These are phyloP conservation scores for Teunomyces tritomae DNA, from an alignment of 805 yeast species.

Conservation along the genomic window DNA sequence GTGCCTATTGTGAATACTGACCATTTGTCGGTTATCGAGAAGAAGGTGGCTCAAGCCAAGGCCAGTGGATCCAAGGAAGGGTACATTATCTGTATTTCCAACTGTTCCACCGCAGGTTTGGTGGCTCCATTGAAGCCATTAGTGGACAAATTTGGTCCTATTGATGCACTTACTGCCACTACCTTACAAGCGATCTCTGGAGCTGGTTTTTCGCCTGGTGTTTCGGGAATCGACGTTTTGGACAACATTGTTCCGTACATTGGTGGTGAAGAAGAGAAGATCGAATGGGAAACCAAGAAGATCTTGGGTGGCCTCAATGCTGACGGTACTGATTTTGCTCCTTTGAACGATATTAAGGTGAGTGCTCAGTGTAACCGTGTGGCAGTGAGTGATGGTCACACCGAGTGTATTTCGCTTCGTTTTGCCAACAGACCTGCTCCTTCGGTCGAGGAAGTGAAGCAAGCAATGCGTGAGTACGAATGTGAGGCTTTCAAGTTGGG, in stretches of 20 bases:
- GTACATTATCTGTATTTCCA: slow-evolving; percentile 89
- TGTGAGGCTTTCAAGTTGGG: slow-evolving; percentile 80
- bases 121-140: slow-evolving; percentile 97
- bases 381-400: slow-evolving; percentile 96
- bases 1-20: slow-evolving; percentile 95
- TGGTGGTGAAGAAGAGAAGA: slow-evolving; percentile 96
- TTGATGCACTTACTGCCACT: slow-evolving; percentile 80
- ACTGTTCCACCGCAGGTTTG: slow-evolving; percentile 97
- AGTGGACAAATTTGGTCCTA: slow-evolving; percentile 85
- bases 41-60: slow-evolving; percentile 53
- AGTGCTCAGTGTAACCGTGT: slow-evolving; percentile 97
- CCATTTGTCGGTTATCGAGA: slow-evolving; percentile 72
- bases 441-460: slow-evolving; percentile 73
- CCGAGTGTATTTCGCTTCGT: slow-evolving; percentile 86
- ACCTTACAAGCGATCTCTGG: slow-evolving; percentile 98
- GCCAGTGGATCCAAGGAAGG: slow-evolving; percentile 67
- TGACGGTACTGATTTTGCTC: slow-evolving; percentile 52
- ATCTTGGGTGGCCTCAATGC: slow-evolving; percentile 69
- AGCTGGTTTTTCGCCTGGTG: slow-evolving; percentile 98
- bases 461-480: slow-evolving; percentile 64
- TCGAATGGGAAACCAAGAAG: slow-evolving; percentile 97
- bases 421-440: slow-evolving; percentile 86
- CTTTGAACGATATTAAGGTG: slow-evolving; percentile 72
- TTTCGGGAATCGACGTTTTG: slow-evolving; percentile 88
- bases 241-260: slow-evolving; percentile 95